Evolutionary conservation across 345 rosid genomes (phyloP), one percentile per base, ranked within the genome.

Genomic region (Brassica carinata): DNA sequence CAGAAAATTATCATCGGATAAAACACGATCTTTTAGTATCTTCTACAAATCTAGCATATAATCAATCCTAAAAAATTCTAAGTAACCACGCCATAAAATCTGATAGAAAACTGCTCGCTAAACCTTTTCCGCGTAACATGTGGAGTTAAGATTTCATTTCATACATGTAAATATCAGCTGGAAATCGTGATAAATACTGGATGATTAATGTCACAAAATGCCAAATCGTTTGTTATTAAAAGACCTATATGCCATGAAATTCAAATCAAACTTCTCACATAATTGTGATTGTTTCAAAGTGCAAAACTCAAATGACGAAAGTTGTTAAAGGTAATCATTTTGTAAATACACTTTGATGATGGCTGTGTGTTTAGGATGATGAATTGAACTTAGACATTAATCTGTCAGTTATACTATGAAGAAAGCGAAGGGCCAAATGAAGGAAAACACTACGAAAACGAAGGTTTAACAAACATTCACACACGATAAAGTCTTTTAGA

Each of bases 401-500:
- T 31, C 15, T 63, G 36, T 64, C 36, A 63, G 18, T 27, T 10
- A 23, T 9, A 10, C 15, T 27, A 62, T 62, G 66, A 27, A 62
- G 33, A 62, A 27, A 26, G 11, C 7, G 66, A 63, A 63, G 67
- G 17, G 18, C 7, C 67, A 13, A 63, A 63, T 13, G 14, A 63
- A n/a, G 31, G 31, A 34, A 62, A 26, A 11, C 5, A 63, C 7
- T 29, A 30, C 14, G 67, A 29, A 30, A 64, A 64, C 43, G 68
- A 64, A 64, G 68, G 68, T 64, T 30, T n/a, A 30, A 64, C 67
- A 64, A 64, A 13, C 40, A 64, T 64, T 5, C 36, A 64, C 17
- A 63, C 36, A 13, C 15, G 67, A 30, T 30, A 29, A 62, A 13
- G 36, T 63, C 8, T 29, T 30, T 19, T 64, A 31, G 13, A 64